phyloP scores from a whole-genome alignment of 257 asterid genomes.

The Forsythia suspensa region DNA sequence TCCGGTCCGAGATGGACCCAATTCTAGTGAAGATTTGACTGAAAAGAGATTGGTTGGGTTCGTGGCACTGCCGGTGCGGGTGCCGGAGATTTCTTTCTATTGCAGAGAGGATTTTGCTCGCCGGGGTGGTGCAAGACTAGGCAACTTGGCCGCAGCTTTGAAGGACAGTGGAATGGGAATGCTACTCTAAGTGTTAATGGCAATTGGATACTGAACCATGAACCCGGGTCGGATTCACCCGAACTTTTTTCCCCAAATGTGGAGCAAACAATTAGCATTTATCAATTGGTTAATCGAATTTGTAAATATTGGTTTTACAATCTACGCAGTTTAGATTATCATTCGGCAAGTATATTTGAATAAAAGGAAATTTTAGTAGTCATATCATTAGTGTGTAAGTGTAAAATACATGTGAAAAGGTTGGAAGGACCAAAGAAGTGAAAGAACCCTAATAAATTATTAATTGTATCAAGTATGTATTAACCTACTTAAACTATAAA shows the following conservation, averaged over 20 bases:
- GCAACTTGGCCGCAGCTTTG: slow-evolving; percentile 57
- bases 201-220: background rate
- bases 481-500: no score
- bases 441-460: no score
- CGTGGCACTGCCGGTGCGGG: background rate
- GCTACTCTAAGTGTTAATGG: background rate
- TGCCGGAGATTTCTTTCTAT: slow-evolving; percentile 14
- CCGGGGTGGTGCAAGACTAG: slow-evolving; percentile 29
- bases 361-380: no score
- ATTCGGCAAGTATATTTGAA: background rate
- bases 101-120: slow-evolving; percentile 40
- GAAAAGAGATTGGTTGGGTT: slow-evolving; percentile 52
- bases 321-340: background rate
- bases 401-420: no score
- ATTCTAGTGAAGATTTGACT: background rate
- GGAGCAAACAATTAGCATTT: background rate
- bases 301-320: background rate
- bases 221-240: background rate
- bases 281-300: background rate
- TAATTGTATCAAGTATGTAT: no score
- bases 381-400: background rate
- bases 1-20: slow-evolving; percentile 3
- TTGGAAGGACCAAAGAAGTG: no score
- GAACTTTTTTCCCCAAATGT: background rate
- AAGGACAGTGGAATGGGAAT: background rate